phyloP scores from a whole-genome alignment of 306 rosid species.

The Vigna mungo region DNA sequence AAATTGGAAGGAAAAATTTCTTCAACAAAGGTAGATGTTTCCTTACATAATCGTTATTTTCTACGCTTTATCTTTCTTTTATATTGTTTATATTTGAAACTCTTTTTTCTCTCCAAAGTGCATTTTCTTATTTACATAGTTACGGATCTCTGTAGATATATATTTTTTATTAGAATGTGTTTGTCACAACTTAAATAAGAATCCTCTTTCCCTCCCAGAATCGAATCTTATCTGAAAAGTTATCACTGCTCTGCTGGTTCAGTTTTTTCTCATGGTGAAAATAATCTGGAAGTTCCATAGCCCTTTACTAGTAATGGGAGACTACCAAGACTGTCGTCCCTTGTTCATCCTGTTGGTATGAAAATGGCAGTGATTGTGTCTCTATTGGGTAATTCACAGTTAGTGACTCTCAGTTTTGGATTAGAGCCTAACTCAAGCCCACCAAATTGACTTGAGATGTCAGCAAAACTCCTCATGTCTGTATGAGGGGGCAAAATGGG shows the following conservation, averaged over 20 bases:
- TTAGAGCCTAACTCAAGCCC: not conserved
- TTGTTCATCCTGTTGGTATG: constrained; percentile 20
- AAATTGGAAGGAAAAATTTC: constrained; percentile 62
- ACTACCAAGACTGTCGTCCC: no score
- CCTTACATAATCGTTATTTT: constrained; percentile 14
- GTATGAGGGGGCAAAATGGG: no score
- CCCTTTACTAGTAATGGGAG: not conserved
- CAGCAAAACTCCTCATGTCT: no score
- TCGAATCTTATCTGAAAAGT: not conserved
- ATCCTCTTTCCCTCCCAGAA: not conserved
- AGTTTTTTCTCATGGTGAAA: constrained; percentile 14
- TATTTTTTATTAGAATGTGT: constrained; percentile 1
- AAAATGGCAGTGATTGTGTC: not conserved
- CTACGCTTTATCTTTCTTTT: constrained; percentile 15
- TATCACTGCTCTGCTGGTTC: not conserved
- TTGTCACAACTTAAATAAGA: not conserved
- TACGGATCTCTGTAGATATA: not conserved
- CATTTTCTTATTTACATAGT: not conserved
- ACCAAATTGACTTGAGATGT: not conserved
- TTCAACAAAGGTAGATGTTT: constrained; percentile 62
- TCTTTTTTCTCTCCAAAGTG: not conserved
- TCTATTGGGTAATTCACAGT: no score
- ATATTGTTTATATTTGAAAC: constrained; percentile 11
- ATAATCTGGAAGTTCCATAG: constrained; percentile 13
- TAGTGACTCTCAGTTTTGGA: not conserved